Percentiles rank a stretch among this genome's conserved stretches.
phyloP scores from a whole-genome alignment of 2,329 filamentous ascomycete species.

The Drechmeria coniospora region DNA sequence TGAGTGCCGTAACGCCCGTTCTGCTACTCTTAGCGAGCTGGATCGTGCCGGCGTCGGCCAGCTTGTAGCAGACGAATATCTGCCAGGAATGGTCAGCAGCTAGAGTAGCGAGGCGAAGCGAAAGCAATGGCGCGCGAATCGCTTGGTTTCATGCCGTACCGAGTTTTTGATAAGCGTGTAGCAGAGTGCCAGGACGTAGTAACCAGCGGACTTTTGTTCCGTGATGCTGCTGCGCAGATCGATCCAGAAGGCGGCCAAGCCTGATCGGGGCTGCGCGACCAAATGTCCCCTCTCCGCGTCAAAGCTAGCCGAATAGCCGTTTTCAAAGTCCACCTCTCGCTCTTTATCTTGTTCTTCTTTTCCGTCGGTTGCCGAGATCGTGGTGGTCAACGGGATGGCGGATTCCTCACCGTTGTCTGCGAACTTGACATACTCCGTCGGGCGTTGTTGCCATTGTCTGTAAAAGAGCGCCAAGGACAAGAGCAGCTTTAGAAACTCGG shows the following conservation, averaged over 20 bases:
- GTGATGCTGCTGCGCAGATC: not conserved
- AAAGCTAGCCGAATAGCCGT: too few relatives aligned
- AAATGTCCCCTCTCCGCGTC: too few relatives aligned
- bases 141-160: not conserved
- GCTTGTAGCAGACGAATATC: constrained; percentile 16
- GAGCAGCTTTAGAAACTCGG: constrained; percentile 16
- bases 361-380: too few relatives aligned
- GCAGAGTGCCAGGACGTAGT: constrained; percentile 15
- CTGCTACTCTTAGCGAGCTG: constrained; percentile 16
- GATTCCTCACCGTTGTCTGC: not conserved
- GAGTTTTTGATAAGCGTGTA: constrained; percentile 20
- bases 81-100: not conserved
- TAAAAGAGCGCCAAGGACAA: constrained; percentile 15
- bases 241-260: not conserved
- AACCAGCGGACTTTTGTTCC: not conserved
- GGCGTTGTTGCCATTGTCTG: constrained; percentile 10
- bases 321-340: too few relatives aligned
- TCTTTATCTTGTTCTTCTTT: too few relatives aligned
- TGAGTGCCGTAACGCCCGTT: constrained; percentile 9
- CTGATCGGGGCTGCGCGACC: too few relatives aligned
- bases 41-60: constrained; percentile 18
- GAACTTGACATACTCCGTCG: constrained; percentile 4
- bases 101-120: too few relatives aligned
- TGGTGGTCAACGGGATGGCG: too few relatives aligned
- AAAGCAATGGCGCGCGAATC: not conserved